phyloP scores from a whole-genome alignment of 176 grass and related monocot species.

The Juncus effusus region DNA sequence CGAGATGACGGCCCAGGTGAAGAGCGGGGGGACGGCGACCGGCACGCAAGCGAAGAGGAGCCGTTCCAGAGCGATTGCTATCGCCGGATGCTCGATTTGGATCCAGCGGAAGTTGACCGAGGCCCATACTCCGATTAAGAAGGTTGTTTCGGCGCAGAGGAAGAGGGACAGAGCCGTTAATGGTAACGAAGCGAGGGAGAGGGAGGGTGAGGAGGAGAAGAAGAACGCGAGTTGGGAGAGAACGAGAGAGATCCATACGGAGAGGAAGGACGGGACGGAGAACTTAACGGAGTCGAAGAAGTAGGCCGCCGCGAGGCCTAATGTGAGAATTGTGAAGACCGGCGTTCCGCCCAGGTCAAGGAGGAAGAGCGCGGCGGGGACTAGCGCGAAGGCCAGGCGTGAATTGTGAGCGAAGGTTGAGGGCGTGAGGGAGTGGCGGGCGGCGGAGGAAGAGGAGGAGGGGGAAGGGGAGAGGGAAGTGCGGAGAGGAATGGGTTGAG shows the following conservation, averaged over 20 bases:
- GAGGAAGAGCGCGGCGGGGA: conserved; percentile 69
- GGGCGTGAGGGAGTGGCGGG: conserved; percentile 30
- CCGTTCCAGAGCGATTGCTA: conserved; percentile 64
- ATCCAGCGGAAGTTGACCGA: conserved; percentile 98
- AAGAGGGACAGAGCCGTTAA: conserved; percentile 73
- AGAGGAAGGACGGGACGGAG: conserved; percentile 65
- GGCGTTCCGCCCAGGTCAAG: conserved; percentile 79
- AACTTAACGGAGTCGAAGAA: conserved; percentile 68
- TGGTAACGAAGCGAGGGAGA: conserved; percentile 43
- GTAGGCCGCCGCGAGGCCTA: conserved; percentile 70
- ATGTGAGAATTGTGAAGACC: conserved; percentile 63
- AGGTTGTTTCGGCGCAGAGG: conserved; percentile 83
- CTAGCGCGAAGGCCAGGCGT: conserved; percentile 60
- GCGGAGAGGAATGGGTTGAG: conserved; percentile 38
- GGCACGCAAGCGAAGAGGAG: conserved; percentile 88
- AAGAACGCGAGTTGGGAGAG: conserved; percentile 77
- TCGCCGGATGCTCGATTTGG: conserved; percentile 93
- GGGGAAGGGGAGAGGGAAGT: conserved; percentile 24
- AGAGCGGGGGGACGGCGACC: conserved; percentile 46
- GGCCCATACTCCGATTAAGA: conserved; percentile 89
- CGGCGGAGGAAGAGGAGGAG: not conserved
- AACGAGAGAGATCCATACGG: conserved; percentile 68
- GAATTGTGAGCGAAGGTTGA: conserved; percentile 63
- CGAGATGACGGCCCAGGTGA: conserved; percentile 82
- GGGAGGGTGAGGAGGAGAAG: conserved; percentile 72